A percentile compares a stretch with the other conserved stretches of the same genome.
Evolutionary conservation across 2,329 filamentous ascomycete species (phyloP).

Genomic region (Phyllosticta paracitricarpa): DNA sequence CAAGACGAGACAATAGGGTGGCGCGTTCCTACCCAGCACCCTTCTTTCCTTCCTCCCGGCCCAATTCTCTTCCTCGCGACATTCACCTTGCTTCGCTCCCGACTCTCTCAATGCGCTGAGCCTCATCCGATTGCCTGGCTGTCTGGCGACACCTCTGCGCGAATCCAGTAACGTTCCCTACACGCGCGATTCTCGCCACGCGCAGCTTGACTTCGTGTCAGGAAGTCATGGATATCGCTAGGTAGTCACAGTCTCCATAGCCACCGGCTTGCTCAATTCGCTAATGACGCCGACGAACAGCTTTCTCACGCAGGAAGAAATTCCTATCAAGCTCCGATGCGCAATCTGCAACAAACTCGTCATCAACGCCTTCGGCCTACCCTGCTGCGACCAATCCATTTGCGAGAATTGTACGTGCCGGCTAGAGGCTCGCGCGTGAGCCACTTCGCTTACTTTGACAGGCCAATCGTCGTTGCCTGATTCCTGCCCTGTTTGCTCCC

Average conservation of each 20-base stretch:
- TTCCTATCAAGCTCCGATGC: constrained; percentile 94
- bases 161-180: neutral
- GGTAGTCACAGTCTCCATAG: constrained; percentile 15
- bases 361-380: constrained; percentile 79
- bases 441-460: constrained; percentile 25
- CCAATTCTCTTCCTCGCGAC: neutral
- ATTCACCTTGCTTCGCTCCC: neutral
- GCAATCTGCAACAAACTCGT: constrained; percentile 86
- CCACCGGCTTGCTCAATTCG: constrained; percentile 11
- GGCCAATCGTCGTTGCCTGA: constrained; percentile 66
- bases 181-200: neutral
- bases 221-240: constrained; percentile 16
- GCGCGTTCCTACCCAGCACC: neutral
- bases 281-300: constrained; percentile 36
- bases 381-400: constrained; percentile 91
- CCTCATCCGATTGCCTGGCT: constrained; percentile 2
- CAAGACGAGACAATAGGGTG: neutral
- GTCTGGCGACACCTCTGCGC: constrained; percentile 6
- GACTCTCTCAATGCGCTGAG: constrained; percentile 4
- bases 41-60: neutral
- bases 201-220: neutral
- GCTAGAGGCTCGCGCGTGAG: constrained; percentile 8
- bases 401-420: constrained; percentile 68
- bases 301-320: constrained; percentile 68
- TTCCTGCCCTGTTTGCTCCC: constrained; percentile 86